Base-by-base conservation (phyloP, 768 basidiomycete genomes). In the Lactarius evosmus region DNA sequence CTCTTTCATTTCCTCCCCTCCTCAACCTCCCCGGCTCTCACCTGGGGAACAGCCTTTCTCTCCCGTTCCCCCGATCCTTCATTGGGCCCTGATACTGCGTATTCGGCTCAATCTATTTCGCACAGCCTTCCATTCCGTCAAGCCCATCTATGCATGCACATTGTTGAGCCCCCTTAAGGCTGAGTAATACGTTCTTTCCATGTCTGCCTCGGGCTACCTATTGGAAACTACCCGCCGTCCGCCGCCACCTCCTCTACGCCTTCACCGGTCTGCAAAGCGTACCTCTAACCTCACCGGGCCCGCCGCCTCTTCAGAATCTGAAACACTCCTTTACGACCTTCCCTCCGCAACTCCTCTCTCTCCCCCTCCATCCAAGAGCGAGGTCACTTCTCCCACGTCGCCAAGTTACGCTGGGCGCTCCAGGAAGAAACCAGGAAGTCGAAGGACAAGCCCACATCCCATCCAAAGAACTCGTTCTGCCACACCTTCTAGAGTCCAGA, bases 401-500 rank as follows among this genome's bases (percentile, higher is more conserved):
- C 60, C 66, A 33, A 51, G 33, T 34, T 58, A 59, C 30, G 1
- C 54, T 8, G 68, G 66, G 2, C 68, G 50, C 19, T 67, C 66
- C 6, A 51, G 59, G 32, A 52, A 38, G 32, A 49, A 19, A 38
- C 66, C 68, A 7, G 61, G 60, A 60, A 67, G 60, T 49, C 62
- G 81, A 16, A 78, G 81, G 53, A 81, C 83, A 34, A 82, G 84
- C 0, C 83, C 87, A 5, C 84, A 85, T 8, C 85, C 85, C 5
- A 79, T 78, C 33, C 75, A 74, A 58, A 82, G 86, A 44, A 84
- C 85, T 69, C 83, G 88, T 66, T 89, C 88, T 22, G 75, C 81
- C 4, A 91, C 89, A 33, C 89, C 91, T 0, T 78, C 83, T n/a
- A 85, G 83, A 11, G 76, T 81, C 25, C 78, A 82, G 55, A 85